Base-by-base conservation (phyloP, 805 yeast genomes). In the Barnettozyma vustinii region DNA sequence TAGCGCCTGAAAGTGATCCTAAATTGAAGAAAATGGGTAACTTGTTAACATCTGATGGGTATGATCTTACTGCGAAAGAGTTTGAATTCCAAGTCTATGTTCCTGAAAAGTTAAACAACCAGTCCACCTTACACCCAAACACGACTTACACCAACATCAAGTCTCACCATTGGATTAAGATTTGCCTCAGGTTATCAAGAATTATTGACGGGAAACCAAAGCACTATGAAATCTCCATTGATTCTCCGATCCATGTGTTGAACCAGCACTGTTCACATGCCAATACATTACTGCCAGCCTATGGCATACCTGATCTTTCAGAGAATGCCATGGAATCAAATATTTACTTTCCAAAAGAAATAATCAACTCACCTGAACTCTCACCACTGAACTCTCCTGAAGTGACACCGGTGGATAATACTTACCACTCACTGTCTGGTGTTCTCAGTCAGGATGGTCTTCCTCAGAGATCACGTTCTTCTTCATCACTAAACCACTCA, bases 101-200 rank as follows among this genome's bases (percentile, higher is more conserved):
- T 20, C 98, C 98, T 2, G 80, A 81, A 52, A 70, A 70, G 45
- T 71, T 88, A 50, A 76, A 76, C 46, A 77, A 76, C 21, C 76
- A 76, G 42, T 75, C 73, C 47, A 73, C 70, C 50, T 66, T 85
- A 26, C 96, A 89, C 59, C 96, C 98, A 1, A 96, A 94, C 65
- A 87, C 97, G 0, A 80, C 87, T 3, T 84, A 76, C 56, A 79
- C 77, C 21, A 82, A 81, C 57, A 89, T 94, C 53, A 91, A 89
- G 67, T 77, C 94, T 7, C 92, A 87, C 59, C 99, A 94, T 68
- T 94, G 99, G 97, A 82, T 94, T 59, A 94, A 94, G 67, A 77
- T 94, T 15, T 85, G 96, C 54, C 68, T 94, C 46, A 71, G 98
- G 45, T 72, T 94, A 37, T 87, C 96, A 5, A 79, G 77, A 55